Percentiles rank a stretch among this genome's conserved stretches.
Conservation (phyloP, 2,329 filamentous ascomycete species). For the Xylaria sp. region DNA sequence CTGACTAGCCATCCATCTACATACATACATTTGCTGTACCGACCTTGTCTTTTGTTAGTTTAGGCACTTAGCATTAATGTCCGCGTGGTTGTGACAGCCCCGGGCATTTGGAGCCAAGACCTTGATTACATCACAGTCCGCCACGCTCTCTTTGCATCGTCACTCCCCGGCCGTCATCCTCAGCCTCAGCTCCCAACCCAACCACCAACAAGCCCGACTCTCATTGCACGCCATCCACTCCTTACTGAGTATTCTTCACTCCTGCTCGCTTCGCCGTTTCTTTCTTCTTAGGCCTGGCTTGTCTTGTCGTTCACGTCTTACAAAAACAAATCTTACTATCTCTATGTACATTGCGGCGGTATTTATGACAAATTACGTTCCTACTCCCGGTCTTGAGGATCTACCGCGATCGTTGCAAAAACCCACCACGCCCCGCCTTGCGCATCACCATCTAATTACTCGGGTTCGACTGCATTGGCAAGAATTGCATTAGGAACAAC, state of each 20-base stretch:
- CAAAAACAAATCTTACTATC: neutral
- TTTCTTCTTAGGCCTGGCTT: too few species aligned
- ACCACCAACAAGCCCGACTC: neutral
- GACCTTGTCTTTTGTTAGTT: too few species aligned
- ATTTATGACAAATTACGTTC: constrained; percentile 14
- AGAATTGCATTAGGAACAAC: neutral
- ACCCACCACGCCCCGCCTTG: neutral
- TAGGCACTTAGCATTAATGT: too few species aligned
- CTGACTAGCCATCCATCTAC: too few species aligned
- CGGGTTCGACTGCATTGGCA: neutral
- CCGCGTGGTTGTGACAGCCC: too few species aligned
- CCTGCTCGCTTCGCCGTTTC: neutral
- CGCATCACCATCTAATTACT: neutral
- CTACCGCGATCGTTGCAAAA: neutral
- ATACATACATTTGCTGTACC: too few species aligned
- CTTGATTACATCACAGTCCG: constrained; percentile 22
- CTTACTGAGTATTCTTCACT: neutral
- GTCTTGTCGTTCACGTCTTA: neutral
- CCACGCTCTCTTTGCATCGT: constrained; percentile 23
- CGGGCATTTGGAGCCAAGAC: constrained; percentile 5
- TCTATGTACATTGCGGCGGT: neutral
- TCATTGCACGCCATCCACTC: neutral
- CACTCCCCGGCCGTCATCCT: constrained; percentile 10
- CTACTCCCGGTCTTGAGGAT: neutral
- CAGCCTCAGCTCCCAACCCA: constrained; percentile 11